A percentile compares a stretch with the other conserved stretches of the same genome.
phyloP scores from a whole-genome alignment of 495 filamentous ascomycete genomes.

The Bacidia gigantensis region DNA sequence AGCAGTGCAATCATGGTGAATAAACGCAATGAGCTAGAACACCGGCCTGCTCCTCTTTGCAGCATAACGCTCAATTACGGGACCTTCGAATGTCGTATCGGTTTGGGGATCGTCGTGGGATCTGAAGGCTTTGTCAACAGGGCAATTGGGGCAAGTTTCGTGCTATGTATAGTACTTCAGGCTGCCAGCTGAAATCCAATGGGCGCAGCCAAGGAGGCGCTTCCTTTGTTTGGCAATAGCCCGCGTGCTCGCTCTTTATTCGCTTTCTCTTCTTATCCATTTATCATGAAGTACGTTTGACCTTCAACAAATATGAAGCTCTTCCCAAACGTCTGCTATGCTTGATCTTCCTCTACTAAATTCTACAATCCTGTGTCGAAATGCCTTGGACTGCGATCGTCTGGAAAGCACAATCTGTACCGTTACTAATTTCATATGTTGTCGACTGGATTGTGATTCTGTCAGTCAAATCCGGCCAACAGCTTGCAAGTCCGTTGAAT shows the following conservation, averaged over 20 bases:
- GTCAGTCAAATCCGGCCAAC: slow-evolving; percentile 24
- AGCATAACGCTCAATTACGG: too few relatives aligned
- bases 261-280: not conserved
- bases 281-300: not conserved
- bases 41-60: too few relatives aligned
- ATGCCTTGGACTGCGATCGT: not conserved
- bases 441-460: slow-evolving; percentile 41
- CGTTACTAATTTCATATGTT: slow-evolving; percentile 30
- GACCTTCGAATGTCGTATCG: too few relatives aligned
- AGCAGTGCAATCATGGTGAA: too few relatives aligned
- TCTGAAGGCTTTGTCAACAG: not conserved
- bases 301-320: too few relatives aligned
- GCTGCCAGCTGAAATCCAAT: too few relatives aligned
- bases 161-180: not conserved
- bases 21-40: too few relatives aligned
- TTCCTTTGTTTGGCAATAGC: not conserved
- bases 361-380: not conserved
- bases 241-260: not conserved
- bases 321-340: too few relatives aligned
- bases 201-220: not conserved
- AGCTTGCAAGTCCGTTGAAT: slow-evolving; percentile 16
- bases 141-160: not conserved
- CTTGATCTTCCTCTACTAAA: too few relatives aligned
- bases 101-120: not conserved
- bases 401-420: not conserved